Evolutionary conservation across 768 basidiomycete genomes (phyloP).

Genomic region (Lentinula detonsa): DNA sequence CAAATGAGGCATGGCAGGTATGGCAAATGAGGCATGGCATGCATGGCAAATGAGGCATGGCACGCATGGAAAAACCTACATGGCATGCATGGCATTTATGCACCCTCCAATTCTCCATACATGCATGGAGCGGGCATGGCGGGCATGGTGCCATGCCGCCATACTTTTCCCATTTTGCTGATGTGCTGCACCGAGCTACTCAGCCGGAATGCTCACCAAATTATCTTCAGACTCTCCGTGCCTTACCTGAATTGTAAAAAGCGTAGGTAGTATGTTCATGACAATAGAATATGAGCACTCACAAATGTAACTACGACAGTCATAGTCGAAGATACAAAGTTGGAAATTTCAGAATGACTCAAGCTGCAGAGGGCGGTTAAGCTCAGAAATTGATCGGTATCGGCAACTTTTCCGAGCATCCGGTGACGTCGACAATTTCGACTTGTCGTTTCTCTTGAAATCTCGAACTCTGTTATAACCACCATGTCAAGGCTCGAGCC

Average conservation of each 20-base stretch:
- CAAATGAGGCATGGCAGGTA: too few relatives aligned
- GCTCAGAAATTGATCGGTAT: not conserved
- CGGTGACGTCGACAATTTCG: not conserved
- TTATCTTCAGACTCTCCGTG: conserved; percentile 74
- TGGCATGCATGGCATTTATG: too few relatives aligned
- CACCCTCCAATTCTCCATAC: too few relatives aligned
- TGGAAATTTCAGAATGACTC: not conserved
- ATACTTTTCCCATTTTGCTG: too few relatives aligned
- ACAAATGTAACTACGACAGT: conserved; percentile 20
- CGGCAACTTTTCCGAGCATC: not conserved
- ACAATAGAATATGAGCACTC: conserved; percentile 16
- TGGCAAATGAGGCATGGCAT: too few relatives aligned
- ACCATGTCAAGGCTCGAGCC: not conserved
- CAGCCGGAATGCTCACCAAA: conserved; percentile 29
- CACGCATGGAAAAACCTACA: too few relatives aligned
- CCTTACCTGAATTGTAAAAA: conserved; percentile 40
- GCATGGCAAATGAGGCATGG: too few relatives aligned
- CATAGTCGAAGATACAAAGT: not conserved
- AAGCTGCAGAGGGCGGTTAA: not conserved
- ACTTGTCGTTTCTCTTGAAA: too few relatives aligned
- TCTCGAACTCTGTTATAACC: not conserved
- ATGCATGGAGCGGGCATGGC: too few relatives aligned
- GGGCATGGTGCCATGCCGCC: too few relatives aligned
- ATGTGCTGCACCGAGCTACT: not conserved
- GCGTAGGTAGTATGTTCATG: conserved; percentile 5